Base-by-base conservation (phyloP, 148 eudicot species). In the Cornus suecica region DNA sequence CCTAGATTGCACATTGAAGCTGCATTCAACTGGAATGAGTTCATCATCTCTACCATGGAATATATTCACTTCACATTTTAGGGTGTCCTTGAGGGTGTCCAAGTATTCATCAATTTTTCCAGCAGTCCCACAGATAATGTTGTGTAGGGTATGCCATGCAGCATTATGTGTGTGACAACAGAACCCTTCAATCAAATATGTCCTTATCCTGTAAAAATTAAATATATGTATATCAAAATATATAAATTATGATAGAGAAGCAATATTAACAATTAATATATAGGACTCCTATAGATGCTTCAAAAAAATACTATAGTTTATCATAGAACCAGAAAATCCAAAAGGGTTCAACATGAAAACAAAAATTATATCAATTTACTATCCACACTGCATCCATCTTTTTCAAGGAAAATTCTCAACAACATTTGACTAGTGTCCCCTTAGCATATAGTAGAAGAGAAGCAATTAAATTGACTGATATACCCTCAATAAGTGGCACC, bases 91-190 rank as follows among this genome's bases (percentile, higher is more conserved):
- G 3, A 94, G 90, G 0, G 76, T 70, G 54, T 89, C 93, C 60
- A 94, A 79, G 65, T 90, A 92, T 8, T 80, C 87, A 56, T 92
- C 97, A 7, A 94, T 84, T 76, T 88, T 90, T 13, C 85, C 84
- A 0, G 97, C 93, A 1, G 90, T 84, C 27, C 98, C 98, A 32
- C 97, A 94, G 0, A 94, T 88, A 7, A 94, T 86, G 74, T 94
- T 94, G 92, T 94, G 98, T 26, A 94, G 80, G 2, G 98, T 94
- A 72, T 94, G 98, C 98, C 98, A 94, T 5, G 97, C 97, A 1
- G 98, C 95, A 23, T 92, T 86, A 68, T 94, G 98, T 5, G 98
- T 90, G 81, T 94, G 98, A 41, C 93, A 84, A 69, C 85, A 86
- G 74, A 94, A 94, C 0, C 94, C 94, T 31, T 94, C 94, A 14